Evolutionary conservation across 371 early-diverging fungal genomes (phyloP).

Genomic region (Syncephalastrum sp.): DNA sequence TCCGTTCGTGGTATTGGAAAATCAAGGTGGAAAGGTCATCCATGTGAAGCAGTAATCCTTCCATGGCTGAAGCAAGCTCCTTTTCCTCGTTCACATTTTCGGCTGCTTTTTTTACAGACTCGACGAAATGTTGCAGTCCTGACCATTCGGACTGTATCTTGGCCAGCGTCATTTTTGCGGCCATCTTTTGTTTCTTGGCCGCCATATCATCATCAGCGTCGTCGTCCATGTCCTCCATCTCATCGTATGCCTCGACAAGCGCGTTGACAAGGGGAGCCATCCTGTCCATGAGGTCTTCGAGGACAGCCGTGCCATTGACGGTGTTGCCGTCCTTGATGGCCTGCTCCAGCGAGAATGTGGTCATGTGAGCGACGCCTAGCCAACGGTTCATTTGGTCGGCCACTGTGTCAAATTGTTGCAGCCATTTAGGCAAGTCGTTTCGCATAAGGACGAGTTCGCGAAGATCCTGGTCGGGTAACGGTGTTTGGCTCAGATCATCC

Average conservation of each 20-base stretch:
- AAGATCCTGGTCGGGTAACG: slow-evolving; percentile 25
- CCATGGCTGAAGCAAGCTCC: slow-evolving; percentile 23
- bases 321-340: slow-evolving; percentile 27
- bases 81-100: slow-evolving; percentile 19
- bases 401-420: slow-evolving; percentile 19
- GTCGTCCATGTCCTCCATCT: slow-evolving; percentile 31
- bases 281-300: slow-evolving; percentile 16
- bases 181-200: slow-evolving; percentile 15
- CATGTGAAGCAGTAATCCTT: slow-evolving; percentile 29
- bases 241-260: slow-evolving; percentile 15
- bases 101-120: slow-evolving; percentile 28
- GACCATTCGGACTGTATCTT: slow-evolving; percentile 53
- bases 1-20: slow-evolving; percentile 43
- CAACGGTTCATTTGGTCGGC: slow-evolving; percentile 26
- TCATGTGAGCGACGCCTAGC: slow-evolving; percentile 39
- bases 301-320: slow-evolving; percentile 9
- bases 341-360: slow-evolving; percentile 38
- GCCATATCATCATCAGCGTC: slow-evolving; percentile 21
- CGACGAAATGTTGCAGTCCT: slow-evolving; percentile 41
- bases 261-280: slow-evolving; percentile 22
- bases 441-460: slow-evolving; percentile 16
- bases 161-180: slow-evolving; percentile 22
- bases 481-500: slow-evolving; percentile 8
- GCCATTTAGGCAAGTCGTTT: slow-evolving; percentile 7
- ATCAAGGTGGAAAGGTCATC: slow-evolving; percentile 41